A percentile compares a stretch with the other conserved stretches of the same genome.
phyloP scores from a whole-genome alignment of 306 rosid species.

The Cicer yamashitae region DNA sequence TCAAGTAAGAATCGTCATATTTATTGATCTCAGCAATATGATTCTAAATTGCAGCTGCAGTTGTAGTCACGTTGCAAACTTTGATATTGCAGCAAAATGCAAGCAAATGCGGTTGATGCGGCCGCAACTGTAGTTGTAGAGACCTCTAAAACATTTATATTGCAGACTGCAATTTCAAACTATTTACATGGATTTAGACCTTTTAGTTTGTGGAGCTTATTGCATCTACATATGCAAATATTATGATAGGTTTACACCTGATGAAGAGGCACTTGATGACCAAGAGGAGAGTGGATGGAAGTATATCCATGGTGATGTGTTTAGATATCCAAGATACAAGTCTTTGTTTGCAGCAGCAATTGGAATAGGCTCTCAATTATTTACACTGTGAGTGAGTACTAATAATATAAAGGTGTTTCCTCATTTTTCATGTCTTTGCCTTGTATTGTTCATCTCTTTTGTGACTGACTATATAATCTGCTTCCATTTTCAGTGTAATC shows the following conservation, averaged over 20 bases:
- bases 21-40: background rate
- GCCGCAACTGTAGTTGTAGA: background rate
- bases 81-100: background rate
- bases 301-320: constrained; percentile 56
- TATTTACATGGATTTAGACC: constrained; percentile 8
- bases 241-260: constrained; percentile 48
- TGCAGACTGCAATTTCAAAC: background rate
- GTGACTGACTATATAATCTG: constrained; percentile 36
- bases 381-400: constrained; percentile 55
- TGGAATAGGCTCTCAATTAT: constrained; percentile 57
- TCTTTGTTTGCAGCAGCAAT: constrained; percentile 58
- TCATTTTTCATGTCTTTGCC: background rate
- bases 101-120: background rate
- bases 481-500: constrained; percentile 52
- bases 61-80: background rate
- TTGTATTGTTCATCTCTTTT: constrained; percentile 31
- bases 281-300: constrained; percentile 61
- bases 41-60: background rate
- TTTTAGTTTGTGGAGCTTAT: constrained; percentile 1
- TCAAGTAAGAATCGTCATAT: constrained; percentile 49
- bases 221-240: constrained; percentile 11
- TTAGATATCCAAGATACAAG: constrained; percentile 54
- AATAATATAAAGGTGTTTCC: background rate
- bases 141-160: background rate
- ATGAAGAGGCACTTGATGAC: constrained; percentile 55